Conservation (phyloP, 345 rosid species). For the Psidium friedrichsthalianum region DNA sequence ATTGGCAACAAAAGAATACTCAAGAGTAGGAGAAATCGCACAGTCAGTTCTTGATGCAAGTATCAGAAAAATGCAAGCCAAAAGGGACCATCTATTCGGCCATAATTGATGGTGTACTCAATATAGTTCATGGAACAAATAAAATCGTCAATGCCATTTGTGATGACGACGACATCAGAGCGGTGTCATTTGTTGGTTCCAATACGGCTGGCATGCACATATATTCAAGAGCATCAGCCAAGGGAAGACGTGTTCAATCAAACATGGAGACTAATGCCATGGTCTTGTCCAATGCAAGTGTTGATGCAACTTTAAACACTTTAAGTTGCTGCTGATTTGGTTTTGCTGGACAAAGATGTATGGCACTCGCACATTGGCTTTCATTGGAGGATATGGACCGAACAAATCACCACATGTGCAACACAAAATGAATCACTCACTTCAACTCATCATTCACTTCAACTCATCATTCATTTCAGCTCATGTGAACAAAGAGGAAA, state of each 20-base stretch:
- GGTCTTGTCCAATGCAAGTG: constrained; percentile 72
- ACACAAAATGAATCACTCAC: no score
- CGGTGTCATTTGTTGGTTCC: constrained; percentile 93
- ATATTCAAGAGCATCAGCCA: constrained; percentile 79
- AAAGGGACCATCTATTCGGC: no score
- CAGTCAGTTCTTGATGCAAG: no score
- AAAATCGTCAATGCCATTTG: constrained; percentile 94
- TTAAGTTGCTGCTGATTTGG: constrained; percentile 94
- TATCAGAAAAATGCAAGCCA: no score
- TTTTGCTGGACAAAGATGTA: constrained; percentile 98
- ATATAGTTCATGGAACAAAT: constrained; percentile 84
- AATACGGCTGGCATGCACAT: constrained; percentile 96
- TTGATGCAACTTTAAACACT: constrained; percentile 76
- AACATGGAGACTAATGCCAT: constrained; percentile 61
- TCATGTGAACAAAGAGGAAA: no score
- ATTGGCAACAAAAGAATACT: no score
- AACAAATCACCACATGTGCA: no score
- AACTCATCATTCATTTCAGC: no score
- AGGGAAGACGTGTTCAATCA: constrained; percentile 95
- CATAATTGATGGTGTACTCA: constrained; percentile 78
- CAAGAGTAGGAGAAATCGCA: no score
- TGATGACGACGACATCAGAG: constrained; percentile 68
- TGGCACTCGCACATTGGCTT: constrained; percentile 90
- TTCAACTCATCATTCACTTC: no score
- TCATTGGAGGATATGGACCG: constrained; percentile 71